phyloP scores from a whole-genome alignment of 257 asterid genomes.

The Linderniella brevidens region DNA sequence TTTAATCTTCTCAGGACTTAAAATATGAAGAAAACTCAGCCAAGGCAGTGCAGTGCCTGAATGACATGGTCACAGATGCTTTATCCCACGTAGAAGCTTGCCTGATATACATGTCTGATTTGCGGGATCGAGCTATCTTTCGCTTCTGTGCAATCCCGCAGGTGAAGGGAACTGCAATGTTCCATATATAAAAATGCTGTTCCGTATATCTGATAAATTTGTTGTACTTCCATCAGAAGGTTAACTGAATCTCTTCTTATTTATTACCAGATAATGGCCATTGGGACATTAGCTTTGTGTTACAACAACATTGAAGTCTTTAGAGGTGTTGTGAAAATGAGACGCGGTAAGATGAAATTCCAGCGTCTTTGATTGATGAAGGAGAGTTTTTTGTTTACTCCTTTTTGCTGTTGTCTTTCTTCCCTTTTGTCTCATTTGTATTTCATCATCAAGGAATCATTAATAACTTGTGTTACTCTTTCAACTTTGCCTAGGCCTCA shows the following conservation, averaged over 20 bases:
- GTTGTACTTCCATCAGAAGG: constrained; percentile 4
- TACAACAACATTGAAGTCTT: constrained; percentile 77
- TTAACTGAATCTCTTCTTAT: not conserved
- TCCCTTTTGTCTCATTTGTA: too few relatives aligned
- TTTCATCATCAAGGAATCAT: not conserved
- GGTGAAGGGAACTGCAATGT: constrained; percentile 21
- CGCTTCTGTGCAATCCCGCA: constrained; percentile 93
- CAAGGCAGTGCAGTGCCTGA: constrained; percentile 86
- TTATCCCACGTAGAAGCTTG: constrained; percentile 59
- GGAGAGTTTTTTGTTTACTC: too few relatives aligned
- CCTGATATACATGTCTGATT: constrained; percentile 51
- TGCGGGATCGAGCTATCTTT: constrained; percentile 65
- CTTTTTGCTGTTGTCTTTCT: not conserved
- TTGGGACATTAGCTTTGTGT: constrained; percentile 79
- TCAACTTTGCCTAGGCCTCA: constrained; percentile 41
- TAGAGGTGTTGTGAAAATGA: constrained; percentile 86
- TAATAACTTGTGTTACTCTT: not conserved
- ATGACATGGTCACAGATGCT: constrained; percentile 88
- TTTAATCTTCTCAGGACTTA: constrained; percentile 41
- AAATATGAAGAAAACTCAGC: constrained; percentile 72
- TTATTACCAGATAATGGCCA: constrained; percentile 63
- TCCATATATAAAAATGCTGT: not conserved
- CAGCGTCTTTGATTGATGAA: not conserved
- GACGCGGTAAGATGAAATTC: constrained; percentile 57
- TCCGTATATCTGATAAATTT: constrained; percentile 8